Percentiles rank a stretch among this genome's conserved stretches.
phyloP scores from a whole-genome alignment of 2,329 filamentous ascomycete genomes.

The Aspergillus uvarum region DNA sequence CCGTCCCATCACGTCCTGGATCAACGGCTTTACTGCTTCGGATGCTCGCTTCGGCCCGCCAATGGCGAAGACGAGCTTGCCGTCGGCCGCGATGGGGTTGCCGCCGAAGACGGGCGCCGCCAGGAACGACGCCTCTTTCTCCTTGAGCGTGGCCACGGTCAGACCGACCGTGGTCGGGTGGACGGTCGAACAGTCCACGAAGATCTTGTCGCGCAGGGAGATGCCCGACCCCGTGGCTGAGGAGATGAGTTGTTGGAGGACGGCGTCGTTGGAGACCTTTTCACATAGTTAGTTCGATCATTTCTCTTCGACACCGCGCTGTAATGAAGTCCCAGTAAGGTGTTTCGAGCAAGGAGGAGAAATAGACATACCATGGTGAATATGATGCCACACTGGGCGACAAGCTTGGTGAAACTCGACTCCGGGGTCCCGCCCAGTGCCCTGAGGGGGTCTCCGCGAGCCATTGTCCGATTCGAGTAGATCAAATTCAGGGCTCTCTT shows the following conservation, averaged over 20 bases:
- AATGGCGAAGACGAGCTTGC: slow-evolving; percentile 48
- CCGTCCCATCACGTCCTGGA: slow-evolving; percentile 46
- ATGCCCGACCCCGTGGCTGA: slow-evolving; percentile 26
- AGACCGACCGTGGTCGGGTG: slow-evolving; percentile 66
- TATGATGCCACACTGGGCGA: slow-evolving; percentile 40
- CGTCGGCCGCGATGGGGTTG: slow-evolving; percentile 44
- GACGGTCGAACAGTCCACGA: slow-evolving; percentile 84
- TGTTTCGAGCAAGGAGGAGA: not conserved
- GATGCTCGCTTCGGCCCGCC: slow-evolving; percentile 39
- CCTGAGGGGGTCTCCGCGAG: slow-evolving; percentile 39
- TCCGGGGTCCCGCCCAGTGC: slow-evolving; percentile 36
- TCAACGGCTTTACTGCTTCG: slow-evolving; percentile 39
- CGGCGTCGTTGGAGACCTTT: slow-evolving; percentile 43
- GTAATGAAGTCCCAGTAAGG: too few relatives aligned
- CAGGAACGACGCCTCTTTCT: slow-evolving; percentile 38
- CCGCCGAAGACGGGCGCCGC: slow-evolving; percentile 48
- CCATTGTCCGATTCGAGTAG: slow-evolving; percentile 45
- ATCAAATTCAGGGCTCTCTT: slow-evolving; percentile 35
- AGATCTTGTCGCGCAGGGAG: slow-evolving; percentile 67
- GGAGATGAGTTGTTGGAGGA: slow-evolving; percentile 34
- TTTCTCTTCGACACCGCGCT: not conserved
- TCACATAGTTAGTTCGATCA: not conserved
- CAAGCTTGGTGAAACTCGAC: slow-evolving; percentile 34
- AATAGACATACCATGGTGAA: slow-evolving; percentile 37
- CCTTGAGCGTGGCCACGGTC: slow-evolving; percentile 34